Percentiles rank a stretch among this genome's conserved stretches.
These are phyloP conservation scores for Kluyveromyces lactis DNA, from an alignment of 805 yeast genomes.

Conservation along the genomic window DNA sequence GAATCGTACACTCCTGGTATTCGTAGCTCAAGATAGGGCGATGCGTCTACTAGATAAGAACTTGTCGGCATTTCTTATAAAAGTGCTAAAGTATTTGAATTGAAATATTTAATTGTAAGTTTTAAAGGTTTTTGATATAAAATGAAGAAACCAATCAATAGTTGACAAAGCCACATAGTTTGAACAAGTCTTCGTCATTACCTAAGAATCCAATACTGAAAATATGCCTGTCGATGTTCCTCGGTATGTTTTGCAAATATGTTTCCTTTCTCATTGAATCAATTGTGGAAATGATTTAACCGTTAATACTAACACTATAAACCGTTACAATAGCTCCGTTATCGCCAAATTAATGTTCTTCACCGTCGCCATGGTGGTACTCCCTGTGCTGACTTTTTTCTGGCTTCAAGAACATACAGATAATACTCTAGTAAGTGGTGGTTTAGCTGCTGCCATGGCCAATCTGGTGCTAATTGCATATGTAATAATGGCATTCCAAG, in stretches of 20 bases:
- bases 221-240: constrained; percentile 36
- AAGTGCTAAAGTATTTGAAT: too few relatives aligned
- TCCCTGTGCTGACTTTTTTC: constrained; percentile 61
- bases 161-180: too few relatives aligned
- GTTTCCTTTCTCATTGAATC: too few relatives aligned
- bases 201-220: too few relatives aligned
- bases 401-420: constrained; percentile 33
- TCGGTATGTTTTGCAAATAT: constrained; percentile 30
- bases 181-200: too few relatives aligned
- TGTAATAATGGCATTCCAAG: constrained; percentile 66
- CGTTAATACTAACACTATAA: background rate
- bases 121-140: background rate
- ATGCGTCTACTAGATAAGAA: too few relatives aligned
- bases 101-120: background rate
- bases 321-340: constrained; percentile 30
- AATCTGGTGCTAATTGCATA: constrained; percentile 67
- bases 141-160: too few relatives aligned
- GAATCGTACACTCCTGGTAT: too few relatives aligned
- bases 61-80: too few relatives aligned
- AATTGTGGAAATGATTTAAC: too few relatives aligned
- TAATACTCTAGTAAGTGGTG: constrained; percentile 65
- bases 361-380: constrained; percentile 67
- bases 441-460: constrained; percentile 70
- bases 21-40: too few relatives aligned
- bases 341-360: constrained; percentile 60